phyloP scores from a whole-genome alignment of 2,329 filamentous ascomycete species.

The Karstenula rhodostoma region DNA sequence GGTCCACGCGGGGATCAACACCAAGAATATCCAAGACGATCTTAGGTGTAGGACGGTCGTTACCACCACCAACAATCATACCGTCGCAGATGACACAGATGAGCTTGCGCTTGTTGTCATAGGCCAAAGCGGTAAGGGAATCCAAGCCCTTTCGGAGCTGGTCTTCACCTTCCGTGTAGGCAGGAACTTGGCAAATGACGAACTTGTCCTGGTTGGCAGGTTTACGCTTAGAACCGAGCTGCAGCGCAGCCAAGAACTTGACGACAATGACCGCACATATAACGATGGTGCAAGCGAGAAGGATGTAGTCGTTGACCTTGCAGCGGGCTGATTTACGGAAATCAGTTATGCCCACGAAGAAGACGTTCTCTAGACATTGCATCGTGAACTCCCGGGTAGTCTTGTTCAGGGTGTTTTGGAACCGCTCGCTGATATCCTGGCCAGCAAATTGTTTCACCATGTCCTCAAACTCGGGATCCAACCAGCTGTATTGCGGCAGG shows the following conservation, averaged over 20 bases:
- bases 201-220: conserved; percentile 96
- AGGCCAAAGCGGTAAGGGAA: conserved; percentile 90
- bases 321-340: conserved; percentile 81
- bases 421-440: conserved; percentile 74
- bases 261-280: conserved; percentile 79
- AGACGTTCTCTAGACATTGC: conserved; percentile 82
- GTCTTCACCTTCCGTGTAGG: conserved; percentile 98
- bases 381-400: conserved; percentile 71
- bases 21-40: conserved; percentile 97
- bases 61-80: conserved; percentile 94
- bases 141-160: conserved; percentile 91
- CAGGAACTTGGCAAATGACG: conserved; percentile 96
- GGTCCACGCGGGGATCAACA: conserved; percentile 95
- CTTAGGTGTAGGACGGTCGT: conserved; percentile 95
- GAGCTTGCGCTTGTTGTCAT: conserved; percentile 98
- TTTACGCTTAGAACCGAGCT: conserved; percentile 89
- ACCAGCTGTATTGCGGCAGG: conserved; percentile 69
- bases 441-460: conserved; percentile 80
- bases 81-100: conserved; percentile 97
- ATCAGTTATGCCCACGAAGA: conserved; percentile 83
- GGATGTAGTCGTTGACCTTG: conserved; percentile 88
- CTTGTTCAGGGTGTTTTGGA: conserved; percentile 64
- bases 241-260: conserved; percentile 93
- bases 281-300: conserved; percentile 86
- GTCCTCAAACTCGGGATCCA: conserved; percentile 72